Percentiles rank a stretch among this genome's conserved stretches.
Evolutionary conservation across 148 eudicot genomes (phyloP).

Genomic region (Chenopodium suecicum): DNA sequence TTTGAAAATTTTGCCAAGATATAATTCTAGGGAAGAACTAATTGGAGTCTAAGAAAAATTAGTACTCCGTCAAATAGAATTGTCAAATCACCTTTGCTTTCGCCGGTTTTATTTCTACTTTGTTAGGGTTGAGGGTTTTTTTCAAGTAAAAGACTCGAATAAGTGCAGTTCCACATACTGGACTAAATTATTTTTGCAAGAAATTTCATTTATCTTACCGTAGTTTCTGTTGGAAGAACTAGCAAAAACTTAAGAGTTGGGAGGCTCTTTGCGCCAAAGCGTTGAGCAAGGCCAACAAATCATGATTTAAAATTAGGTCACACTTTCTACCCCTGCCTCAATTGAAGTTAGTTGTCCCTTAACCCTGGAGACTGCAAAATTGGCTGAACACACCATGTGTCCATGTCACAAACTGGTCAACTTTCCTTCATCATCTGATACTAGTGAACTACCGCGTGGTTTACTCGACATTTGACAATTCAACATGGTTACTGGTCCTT

Average conservation of each 20-base stretch:
- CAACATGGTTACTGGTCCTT: background rate
- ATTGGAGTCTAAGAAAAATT: background rate
- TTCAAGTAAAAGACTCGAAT: background rate
- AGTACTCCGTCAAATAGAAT: background rate
- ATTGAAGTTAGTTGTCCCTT: too few species aligned
- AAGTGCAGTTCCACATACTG: background rate
- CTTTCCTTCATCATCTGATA: background rate
- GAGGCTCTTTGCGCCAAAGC: background rate
- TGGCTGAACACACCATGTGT: too few species aligned
- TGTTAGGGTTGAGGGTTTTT: background rate
- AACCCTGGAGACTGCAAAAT: too few species aligned
- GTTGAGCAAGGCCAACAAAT: background rate
- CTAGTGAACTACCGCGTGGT: background rate
- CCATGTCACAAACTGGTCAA: background rate
- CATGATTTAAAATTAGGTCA: background rate
- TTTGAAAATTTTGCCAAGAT: background rate
- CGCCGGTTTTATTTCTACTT: background rate
- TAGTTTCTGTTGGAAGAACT: background rate
- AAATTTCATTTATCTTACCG: background rate
- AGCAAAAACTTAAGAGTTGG: background rate
- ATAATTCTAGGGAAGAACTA: background rate
- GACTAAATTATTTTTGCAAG: background rate
- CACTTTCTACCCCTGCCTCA: background rate
- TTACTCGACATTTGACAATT: background rate
- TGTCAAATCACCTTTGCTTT: background rate